Evolutionary conservation across 164 flowering plant species (phyloP).

Genomic region (Magnolia sinica): DNA sequence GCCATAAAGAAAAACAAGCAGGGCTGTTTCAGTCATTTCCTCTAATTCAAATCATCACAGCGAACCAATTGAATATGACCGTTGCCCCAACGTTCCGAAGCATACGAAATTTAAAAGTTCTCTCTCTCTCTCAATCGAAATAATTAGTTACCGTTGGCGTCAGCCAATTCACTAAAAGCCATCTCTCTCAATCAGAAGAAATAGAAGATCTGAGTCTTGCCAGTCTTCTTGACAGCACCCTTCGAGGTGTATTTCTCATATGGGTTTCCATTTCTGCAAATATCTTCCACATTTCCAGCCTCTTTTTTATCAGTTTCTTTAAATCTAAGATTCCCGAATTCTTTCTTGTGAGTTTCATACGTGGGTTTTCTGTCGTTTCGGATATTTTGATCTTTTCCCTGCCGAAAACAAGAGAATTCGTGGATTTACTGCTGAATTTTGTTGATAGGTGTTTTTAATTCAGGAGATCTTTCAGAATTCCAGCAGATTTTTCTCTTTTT

Average conservation of each 20-base stretch:
- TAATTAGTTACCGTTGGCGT: conserved; percentile 6
- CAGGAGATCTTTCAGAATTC: background rate
- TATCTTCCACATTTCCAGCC: background rate
- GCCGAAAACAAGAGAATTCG: background rate
- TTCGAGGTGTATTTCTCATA: background rate
- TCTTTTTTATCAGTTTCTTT: background rate
- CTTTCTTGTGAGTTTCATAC: background rate
- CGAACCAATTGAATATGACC: conserved; percentile 3
- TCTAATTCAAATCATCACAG: background rate
- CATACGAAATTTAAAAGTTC: conserved; percentile 2
- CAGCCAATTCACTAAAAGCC: background rate
- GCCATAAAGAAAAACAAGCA: background rate
- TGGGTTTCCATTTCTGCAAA: background rate
- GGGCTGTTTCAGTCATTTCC: background rate
- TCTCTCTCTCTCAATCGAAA: too few relatives aligned
- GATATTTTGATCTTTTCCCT: background rate
- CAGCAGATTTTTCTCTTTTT: background rate
- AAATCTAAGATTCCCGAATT: background rate
- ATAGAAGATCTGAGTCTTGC: background rate
- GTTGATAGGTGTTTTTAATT: conserved; percentile 5
- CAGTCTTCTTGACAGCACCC: background rate
- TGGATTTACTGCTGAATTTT: conserved; percentile 6
- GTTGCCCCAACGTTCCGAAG: conserved; percentile 17
- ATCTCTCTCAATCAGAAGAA: background rate
- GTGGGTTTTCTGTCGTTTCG: background rate